phyloP scores from a whole-genome alignment of 352 stramenopile species.

The Pythium dissotocum region DNA sequence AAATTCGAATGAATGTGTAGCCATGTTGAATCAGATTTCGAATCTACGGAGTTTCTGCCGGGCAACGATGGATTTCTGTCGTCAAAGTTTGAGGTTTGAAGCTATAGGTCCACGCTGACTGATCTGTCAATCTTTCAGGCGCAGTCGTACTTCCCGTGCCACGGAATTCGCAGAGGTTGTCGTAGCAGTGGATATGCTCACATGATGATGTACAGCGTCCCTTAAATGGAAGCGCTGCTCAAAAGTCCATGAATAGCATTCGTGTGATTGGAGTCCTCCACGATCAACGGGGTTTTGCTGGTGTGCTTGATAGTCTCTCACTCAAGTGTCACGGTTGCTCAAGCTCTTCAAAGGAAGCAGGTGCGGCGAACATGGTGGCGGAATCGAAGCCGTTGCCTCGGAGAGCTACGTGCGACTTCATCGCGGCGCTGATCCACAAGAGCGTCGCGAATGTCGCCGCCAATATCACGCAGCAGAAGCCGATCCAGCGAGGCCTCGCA shows the following conservation, averaged over 20 bases:
- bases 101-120: neutral
- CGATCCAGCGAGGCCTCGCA: slow-evolving; percentile 7
- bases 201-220: neutral
- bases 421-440: neutral
- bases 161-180: too few relatives aligned
- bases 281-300: too few relatives aligned
- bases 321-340: too few relatives aligned
- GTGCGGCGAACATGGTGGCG: neutral
- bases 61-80: neutral
- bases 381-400: neutral
- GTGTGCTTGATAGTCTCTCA: too few relatives aligned
- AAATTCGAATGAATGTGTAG: slow-evolving; percentile 5
- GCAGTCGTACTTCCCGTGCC: neutral
- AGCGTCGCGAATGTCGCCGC: neutral
- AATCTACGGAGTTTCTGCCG: neutral
- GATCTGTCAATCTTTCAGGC: neutral
- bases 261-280: too few relatives aligned
- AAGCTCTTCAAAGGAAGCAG: too few relatives aligned
- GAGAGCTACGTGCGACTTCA: neutral
- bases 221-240: too few relatives aligned
- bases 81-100: too few relatives aligned
- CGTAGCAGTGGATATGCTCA: too few relatives aligned
- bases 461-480: slow-evolving; percentile 4
- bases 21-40: slow-evolving; percentile 1
- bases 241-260: too few relatives aligned